Base-by-base conservation (phyloP, 768 basidiomycete genomes). In the Boletales sp. region DNA sequence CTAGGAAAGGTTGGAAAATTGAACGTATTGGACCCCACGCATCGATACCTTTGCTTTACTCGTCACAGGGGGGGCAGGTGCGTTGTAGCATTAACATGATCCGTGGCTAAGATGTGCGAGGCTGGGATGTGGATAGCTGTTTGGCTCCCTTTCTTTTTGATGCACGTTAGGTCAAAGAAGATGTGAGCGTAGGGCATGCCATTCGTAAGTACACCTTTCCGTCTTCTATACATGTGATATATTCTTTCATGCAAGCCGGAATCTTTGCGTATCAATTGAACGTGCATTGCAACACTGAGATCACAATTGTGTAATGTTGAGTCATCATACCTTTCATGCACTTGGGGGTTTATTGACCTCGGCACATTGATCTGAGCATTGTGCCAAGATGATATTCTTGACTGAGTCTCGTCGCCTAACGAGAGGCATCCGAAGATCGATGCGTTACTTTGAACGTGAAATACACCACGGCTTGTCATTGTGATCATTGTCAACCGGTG, bases 131-230 rank as follows among this genome's bases (percentile, higher is more conserved):
- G 61, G 39, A 48, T 59, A 51, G 59, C 55, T 48, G 47, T 60
- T 51, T 50, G 28, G 43, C 43, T 60, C 50, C 40, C 59, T 61
- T 57, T 50, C 41, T 58, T 58, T 34, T 58, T 55, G 53, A 38
- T 53, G 53, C 51, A 40, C 49, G 46, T 48, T 42, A 44, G 39
- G 48, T 55, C 32, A 56, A 55, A 52, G 60, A 49, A 62, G 53
- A 43, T 46, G 41, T 63, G 52, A 54, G 53, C 44, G 40, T 58
- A 49, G 51, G 65, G 57, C 52, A 61, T 54, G 50, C 45, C 61
- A 65, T 68, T 64, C 74, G 80, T 81, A 79, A 82, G 79, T 81
- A 80, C 74, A 74, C 74, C 69, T 69, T 76, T 75, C 36, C 73
- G 65, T 68, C 68, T 63, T 57, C 65, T 68, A 70, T 61, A 66